Conservation (phyloP, 805 yeast genomes). For the Suhomyces emberorum region DNA sequence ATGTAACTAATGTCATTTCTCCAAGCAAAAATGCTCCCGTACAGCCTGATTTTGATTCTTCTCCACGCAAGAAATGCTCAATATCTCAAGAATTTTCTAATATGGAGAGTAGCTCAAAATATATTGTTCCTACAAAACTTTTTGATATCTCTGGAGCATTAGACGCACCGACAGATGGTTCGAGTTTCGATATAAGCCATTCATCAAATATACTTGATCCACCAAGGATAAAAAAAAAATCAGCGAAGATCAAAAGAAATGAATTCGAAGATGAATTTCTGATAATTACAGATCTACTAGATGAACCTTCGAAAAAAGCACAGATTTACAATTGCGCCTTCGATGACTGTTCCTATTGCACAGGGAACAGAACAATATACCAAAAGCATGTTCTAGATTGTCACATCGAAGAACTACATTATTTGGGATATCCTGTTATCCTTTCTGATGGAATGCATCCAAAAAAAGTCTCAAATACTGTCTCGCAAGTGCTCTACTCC, state of each 20-base stretch:
- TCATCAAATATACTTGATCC: not conserved
- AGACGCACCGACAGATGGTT: too few species aligned
- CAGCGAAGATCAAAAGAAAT: not conserved
- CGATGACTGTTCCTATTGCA: constrained; percentile 22
- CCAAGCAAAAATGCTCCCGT: too few species aligned
- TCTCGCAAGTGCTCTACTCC: constrained; percentile 8
- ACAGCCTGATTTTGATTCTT: too few species aligned
- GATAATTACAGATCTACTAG: constrained; percentile 9
- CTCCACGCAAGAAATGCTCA: too few species aligned
- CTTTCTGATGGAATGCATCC: too few species aligned
- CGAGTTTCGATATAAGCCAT: too few species aligned
- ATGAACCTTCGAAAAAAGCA: not conserved
- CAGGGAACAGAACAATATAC: constrained; percentile 25
- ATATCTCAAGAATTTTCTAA: too few species aligned
- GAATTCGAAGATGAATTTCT: constrained; percentile 26
- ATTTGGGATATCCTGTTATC: constrained; percentile 25
- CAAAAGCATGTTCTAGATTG: constrained; percentile 22
- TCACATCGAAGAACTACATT: constrained; percentile 16
- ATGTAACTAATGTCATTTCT: too few species aligned
- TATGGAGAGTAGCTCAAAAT: too few species aligned
- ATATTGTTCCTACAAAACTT: too few species aligned
- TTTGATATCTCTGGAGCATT: too few species aligned
- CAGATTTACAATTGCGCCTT: constrained; percentile 24
- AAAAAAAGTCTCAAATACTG: constrained; percentile 1
- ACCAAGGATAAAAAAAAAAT: not conserved